These are phyloP conservation scores for Eucalyptus cloeziana DNA, from an alignment of 345 rosid species.

Conservation along the genomic window DNA sequence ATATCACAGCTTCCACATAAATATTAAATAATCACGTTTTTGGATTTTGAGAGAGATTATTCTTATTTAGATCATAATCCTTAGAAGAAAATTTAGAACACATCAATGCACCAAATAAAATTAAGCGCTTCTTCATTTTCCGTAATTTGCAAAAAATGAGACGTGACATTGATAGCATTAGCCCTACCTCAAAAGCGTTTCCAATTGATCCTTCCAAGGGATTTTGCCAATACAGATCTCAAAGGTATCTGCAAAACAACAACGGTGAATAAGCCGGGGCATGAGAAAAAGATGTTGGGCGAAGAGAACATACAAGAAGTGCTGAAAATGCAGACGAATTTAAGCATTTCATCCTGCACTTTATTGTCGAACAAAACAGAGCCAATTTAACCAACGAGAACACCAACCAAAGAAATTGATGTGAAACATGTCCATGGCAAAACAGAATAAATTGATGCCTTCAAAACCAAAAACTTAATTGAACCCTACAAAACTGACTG, in stretches of 20 bases:
- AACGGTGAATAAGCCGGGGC: background rate
- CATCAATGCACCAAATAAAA: background rate
- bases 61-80: background rate
- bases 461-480: too few species aligned
- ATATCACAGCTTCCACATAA: background rate
- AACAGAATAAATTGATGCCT: too few species aligned
- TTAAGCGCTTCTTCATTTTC: too few species aligned
- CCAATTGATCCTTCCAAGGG: background rate
- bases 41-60: background rate
- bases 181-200: background rate
- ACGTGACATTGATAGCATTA: background rate
- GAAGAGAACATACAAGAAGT: background rate
- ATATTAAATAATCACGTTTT: background rate
- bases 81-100: background rate
- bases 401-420: too few species aligned
- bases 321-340: background rate
- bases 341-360: too few species aligned
- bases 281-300: background rate
- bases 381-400: fast-evolving
- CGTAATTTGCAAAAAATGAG: background rate
- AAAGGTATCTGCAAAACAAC: background rate
- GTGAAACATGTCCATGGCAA: too few species aligned
- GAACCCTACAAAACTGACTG: too few species aligned
- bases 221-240: background rate
- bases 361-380: too few species aligned